Evolutionary conservation across 352 stramenopile species (phyloP).

Genomic region (Phytophthora sp.): DNA sequence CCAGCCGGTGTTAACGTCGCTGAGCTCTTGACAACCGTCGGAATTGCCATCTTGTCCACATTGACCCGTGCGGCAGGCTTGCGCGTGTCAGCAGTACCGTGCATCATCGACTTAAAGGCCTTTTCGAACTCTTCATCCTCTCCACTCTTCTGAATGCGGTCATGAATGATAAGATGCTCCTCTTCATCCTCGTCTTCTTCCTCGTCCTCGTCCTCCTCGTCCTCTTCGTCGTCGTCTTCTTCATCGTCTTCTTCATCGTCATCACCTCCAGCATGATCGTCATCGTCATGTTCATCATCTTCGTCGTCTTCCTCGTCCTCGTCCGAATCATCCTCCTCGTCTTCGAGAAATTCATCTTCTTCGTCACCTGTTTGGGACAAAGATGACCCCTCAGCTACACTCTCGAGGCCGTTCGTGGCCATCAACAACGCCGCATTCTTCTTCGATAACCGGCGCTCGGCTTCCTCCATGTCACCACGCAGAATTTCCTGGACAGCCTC

Average conservation of each 20-base stretch:
- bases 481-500: conserved; percentile 60
- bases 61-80: conserved; percentile 74
- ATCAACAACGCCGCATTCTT: conserved; percentile 55
- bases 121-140: conserved; percentile 91
- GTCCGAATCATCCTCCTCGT: conserved; percentile 65
- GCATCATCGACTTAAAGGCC: conserved; percentile 89
- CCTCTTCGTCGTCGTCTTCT: conserved; percentile 64
- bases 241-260: conserved; percentile 87
- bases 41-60: conserved; percentile 90
- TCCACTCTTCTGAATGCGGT: conserved; percentile 74
- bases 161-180: conserved; percentile 89
- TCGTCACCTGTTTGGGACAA: conserved; percentile 48
- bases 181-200: conserved; percentile 83
- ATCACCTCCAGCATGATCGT: conserved; percentile 42
- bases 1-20: conserved; percentile 25
- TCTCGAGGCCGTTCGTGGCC: conserved; percentile 38
- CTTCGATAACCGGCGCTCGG: conserved; percentile 68
- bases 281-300: conserved; percentile 65
- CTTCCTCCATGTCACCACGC: conserved; percentile 67
- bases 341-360: conserved; percentile 45
- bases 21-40: conserved; percentile 75
- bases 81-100: conserved; percentile 59
- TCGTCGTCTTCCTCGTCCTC: conserved; percentile 67
- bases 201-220: conserved; percentile 73
- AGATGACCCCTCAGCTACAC: conserved; percentile 42